These are phyloP conservation scores for Pestalotiopsis sp. DNA, from an alignment of 2,329 filamentous ascomycete species.

Conservation along the genomic window DNA sequence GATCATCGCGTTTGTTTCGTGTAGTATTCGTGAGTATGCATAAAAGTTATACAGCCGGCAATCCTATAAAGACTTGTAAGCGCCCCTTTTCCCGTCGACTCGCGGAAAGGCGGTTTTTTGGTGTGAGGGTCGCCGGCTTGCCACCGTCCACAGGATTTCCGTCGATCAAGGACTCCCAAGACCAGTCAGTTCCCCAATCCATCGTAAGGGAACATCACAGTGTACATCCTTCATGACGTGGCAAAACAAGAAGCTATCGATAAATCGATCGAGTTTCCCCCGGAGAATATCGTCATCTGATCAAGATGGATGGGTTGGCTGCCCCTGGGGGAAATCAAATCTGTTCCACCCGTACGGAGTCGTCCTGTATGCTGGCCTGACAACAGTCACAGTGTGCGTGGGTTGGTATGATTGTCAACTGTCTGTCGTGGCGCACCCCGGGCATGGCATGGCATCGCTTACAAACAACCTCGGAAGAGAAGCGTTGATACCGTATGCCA, in stretches of 20 bases:
- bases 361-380: neutral
- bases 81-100: conserved; percentile 14
- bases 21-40: conserved; percentile 12
- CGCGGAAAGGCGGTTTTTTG: neutral
- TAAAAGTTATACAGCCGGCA: conserved; percentile 7
- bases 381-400: neutral
- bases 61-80: conserved; percentile 31
- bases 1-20: conserved; percentile 19
- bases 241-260: neutral
- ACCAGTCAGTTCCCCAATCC: neutral
- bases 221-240: neutral
- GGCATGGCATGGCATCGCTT: no score
- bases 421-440: no score
- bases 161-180: neutral
- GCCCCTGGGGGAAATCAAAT: neutral
- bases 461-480: no score
- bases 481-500: no score
- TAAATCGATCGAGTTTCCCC: neutral
- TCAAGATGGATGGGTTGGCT: neutral
- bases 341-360: neutral
- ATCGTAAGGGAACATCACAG: neutral
- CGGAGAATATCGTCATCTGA: neutral
- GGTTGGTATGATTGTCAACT: neutral
- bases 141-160: neutral
- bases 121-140: neutral